These are phyloP conservation scores for Cladosporium sp. DNA, from an alignment of 2,329 filamentous ascomycete species.

Conservation along the genomic window DNA sequence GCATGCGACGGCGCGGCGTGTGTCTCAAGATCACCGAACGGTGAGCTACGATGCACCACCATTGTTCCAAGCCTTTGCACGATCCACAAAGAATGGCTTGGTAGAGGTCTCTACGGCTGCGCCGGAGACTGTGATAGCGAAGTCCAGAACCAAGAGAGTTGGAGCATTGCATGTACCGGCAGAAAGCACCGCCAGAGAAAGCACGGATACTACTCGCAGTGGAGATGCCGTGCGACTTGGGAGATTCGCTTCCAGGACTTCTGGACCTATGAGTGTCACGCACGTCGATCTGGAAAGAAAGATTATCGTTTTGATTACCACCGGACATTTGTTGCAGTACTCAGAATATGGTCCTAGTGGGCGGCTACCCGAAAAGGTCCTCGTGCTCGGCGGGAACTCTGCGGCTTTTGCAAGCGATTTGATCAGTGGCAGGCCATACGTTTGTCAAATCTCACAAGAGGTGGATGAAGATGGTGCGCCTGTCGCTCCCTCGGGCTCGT, in stretches of 20 bases:
- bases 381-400: constrained; percentile 71
- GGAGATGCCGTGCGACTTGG: constrained; percentile 22
- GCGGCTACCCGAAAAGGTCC: constrained; percentile 69
- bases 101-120: constrained; percentile 65
- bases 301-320: constrained; percentile 69
- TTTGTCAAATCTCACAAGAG: constrained; percentile 70
- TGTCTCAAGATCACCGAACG: constrained; percentile 11
- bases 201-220: constrained; percentile 19
- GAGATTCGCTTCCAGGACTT: constrained; percentile 20
- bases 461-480: constrained; percentile 59
- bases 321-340: constrained; percentile 75
- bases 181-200: constrained; percentile 14
- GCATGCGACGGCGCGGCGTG: neutral
- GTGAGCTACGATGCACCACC: constrained; percentile 58
- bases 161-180: neutral
- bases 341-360: constrained; percentile 68
- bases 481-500: constrained; percentile 55
- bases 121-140: constrained; percentile 55
- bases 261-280: constrained; percentile 17
- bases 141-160: constrained; percentile 22
- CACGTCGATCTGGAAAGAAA: constrained; percentile 62
- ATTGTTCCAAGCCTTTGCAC: constrained; percentile 83
- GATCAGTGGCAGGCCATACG: constrained; percentile 78
- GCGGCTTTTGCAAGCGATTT: constrained; percentile 78
- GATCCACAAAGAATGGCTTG: constrained; percentile 73